Conservation (phyloP, 78 protist species). For the Diacronema lutheri region DNA sequence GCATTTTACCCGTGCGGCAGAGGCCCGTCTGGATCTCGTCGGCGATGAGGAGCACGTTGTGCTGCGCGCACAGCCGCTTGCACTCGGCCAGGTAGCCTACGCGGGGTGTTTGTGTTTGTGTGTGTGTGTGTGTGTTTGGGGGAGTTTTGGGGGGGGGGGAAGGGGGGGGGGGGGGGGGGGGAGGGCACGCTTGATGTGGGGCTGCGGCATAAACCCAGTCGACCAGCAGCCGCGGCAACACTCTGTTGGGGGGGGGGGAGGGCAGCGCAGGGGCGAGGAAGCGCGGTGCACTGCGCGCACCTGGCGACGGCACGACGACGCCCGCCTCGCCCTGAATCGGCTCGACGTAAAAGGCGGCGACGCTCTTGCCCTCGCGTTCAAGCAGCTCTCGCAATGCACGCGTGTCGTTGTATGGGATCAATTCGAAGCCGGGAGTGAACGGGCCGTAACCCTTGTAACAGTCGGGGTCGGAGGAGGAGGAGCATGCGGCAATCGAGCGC, state of each 20-base stretch:
- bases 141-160: too few species aligned
- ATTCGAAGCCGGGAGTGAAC: constrained; percentile 44
- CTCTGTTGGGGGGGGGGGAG: too few species aligned
- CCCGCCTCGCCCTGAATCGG: constrained; percentile 94
- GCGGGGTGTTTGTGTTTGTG: too few species aligned
- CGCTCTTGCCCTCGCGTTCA: constrained; percentile 33
- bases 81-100: constrained; percentile 70
- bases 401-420: constrained; percentile 67
- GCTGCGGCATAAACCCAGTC: too few species aligned
- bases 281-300: too few species aligned
- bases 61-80: constrained; percentile 76
- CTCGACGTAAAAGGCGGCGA: constrained; percentile 84
- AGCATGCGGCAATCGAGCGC: constrained; percentile 84
- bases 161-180: too few species aligned
- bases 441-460: constrained; percentile 75
- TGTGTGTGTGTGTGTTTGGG: too few species aligned
- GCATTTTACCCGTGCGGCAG: constrained; percentile 19
- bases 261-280: too few species aligned
- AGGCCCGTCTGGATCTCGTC: constrained; percentile 95
- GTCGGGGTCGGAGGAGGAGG: constrained; percentile 82
- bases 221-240: too few species aligned
- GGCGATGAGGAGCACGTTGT: constrained; percentile 88
- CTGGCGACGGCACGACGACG: constrained; percentile 86
- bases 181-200: too few species aligned
- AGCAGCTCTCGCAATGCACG: constrained; percentile 71